Evolutionary conservation across 1,139 yeast species (phyloP), one percentile per base, ranked within the genome.

Genomic region (Blastobotrys ciferrii): DNA sequence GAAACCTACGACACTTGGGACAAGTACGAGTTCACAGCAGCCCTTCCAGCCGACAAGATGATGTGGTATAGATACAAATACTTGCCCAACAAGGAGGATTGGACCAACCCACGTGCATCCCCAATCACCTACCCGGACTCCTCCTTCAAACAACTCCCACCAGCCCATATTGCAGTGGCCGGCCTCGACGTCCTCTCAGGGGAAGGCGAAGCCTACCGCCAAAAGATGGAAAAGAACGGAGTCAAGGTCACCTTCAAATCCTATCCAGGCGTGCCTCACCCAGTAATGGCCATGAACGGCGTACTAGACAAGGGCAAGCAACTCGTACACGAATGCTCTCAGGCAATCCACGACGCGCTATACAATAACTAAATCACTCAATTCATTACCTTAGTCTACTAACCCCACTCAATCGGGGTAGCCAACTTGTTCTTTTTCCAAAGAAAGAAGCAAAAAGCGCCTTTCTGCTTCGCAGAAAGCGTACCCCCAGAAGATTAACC

Each of bases 281-380:
- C 77, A 7, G 74, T 72, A 13, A 73, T 75, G 77, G 77, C 70
- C 28, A 74, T 76, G 78, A 75, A 73, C 53, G 74, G 61, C 13
- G 68, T 68, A 2, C 60, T 75, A 49, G 63, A 66, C 11, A 73
- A 73, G 53, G 78, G 78, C 11, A 67, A 61, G 45, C 63, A 64
- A 15, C 59, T 73, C 44, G 68, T 74, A 31, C 54, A 59, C 19
- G 71, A 71, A 52, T 58, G 56, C 46, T 52, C 57, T 17, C 54
- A 51, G 20, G 57, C 54, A 14, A 38, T 58, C 35, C 46, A 47
- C 30, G 32, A 35, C 12, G 60, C 55, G 15, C 56, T 58, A 25
- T 58, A 58, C 18, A 5, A 18, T 14, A 15, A 6, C 3, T 33
- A n/a, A 33, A 33, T 20, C 14, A 33, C n/a, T n/a, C n/a, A n/a